Evolutionary conservation across 306 rosid species (phyloP).

Genomic region (Citrullus colocynthis): DNA sequence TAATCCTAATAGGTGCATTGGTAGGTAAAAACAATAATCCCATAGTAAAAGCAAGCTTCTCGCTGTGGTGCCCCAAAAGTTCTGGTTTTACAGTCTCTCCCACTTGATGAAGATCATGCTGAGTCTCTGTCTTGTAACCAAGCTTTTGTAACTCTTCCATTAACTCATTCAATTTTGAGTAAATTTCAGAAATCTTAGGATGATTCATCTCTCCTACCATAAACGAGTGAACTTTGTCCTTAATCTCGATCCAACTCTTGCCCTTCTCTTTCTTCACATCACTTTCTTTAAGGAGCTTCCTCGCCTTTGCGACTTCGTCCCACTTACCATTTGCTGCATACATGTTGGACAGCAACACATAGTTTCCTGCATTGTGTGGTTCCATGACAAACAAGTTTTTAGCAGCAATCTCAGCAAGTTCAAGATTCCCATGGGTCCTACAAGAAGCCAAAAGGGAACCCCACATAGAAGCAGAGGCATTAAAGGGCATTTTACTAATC

Average conservation of each 20-base stretch:
- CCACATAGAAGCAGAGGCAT: conserved; percentile 68
- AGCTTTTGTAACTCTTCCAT: conserved; percentile 45
- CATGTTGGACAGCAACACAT: conserved; percentile 54
- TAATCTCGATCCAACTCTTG: conserved; percentile 78
- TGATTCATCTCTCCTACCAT: conserved; percentile 70
- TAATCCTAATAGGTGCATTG: conserved; percentile 57
- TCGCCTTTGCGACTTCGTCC: conserved; percentile 67
- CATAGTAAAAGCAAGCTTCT: conserved; percentile 67
- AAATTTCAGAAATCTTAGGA: conserved; percentile 38
- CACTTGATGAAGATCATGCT: conserved; percentile 52
- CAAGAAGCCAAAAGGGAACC: conserved; percentile 85
- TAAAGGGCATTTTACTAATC: conserved; percentile 50
- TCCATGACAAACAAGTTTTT: conserved; percentile 58
- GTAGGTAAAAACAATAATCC: conserved; percentile 65
- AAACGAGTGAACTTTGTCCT: conserved; percentile 53
- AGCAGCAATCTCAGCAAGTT: conserved; percentile 70
- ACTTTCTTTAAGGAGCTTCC: conserved; percentile 58
- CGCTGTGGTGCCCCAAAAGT: conserved; percentile 72
- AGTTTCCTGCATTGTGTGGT: conserved; percentile 81
- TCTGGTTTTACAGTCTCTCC: conserved; percentile 54
- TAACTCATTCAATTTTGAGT: conserved; percentile 43
- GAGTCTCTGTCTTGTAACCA: conserved; percentile 42
- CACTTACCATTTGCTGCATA: conserved; percentile 65
- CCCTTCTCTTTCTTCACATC: conserved; percentile 67
- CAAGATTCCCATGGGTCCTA: conserved; percentile 41